Base-by-base conservation (phyloP, 352 stramenopile genomes). In the Phytophthora syringae region DNA sequence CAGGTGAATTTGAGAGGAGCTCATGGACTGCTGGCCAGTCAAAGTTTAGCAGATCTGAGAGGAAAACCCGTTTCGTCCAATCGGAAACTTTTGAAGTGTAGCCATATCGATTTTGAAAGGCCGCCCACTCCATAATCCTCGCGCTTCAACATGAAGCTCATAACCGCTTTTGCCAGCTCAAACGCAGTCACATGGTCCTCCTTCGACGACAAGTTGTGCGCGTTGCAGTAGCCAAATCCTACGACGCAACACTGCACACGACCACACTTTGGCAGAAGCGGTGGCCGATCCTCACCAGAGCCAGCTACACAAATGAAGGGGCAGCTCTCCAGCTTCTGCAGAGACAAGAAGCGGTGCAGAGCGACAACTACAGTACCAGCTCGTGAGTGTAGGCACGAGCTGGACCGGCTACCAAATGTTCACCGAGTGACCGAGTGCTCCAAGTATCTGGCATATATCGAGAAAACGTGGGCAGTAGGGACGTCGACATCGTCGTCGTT, bases 361-460 rank as follows among this genome's bases (percentile, higher is more conserved):
- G 49, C 21, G 67, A 76, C 44, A 89, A 91, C 66, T 91, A 88
- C 67, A n/a, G n/a, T n/a, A n/a, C 66, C 82, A 83, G 63, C 56
- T 70, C 16, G 86, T 91, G 25, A 92, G 92, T 55, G 75, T 94
- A 2, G 86, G 86, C 64, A 90, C 86, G 3, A 83, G 86, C 21
- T 94, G 86, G 86, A 83, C 86, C 5, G 86, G 86, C 25, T 94
- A 94, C 64, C 67, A 90, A 52, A 75, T 94, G 64, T 86, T 90
- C 59, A 83, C 70, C n/a, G n/a, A n/a, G n/a, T n/a, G n/a, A n/a
- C n/a, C 16, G 72, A 92, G 50, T 90, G 83, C 79, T 84, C 84
- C 64, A 91, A 91, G 61, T 71, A 92, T 64, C 80, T 83, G 48
- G 53, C 61, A 15, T 82, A 92, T 39, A 92, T 94, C 22, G 86